Conservation (phyloP, 441 rosid species). For the Corymbia calophylla region DNA sequence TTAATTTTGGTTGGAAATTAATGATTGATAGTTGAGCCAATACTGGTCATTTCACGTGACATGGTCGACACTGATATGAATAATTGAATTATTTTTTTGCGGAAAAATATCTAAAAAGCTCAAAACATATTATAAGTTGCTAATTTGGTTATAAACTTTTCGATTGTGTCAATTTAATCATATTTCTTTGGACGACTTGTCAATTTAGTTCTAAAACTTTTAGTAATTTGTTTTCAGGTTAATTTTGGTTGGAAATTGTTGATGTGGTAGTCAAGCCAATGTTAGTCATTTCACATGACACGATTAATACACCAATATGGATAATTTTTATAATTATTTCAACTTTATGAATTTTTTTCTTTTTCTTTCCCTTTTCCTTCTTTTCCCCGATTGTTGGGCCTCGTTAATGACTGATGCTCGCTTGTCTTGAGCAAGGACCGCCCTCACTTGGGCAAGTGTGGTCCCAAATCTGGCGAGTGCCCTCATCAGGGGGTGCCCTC, state of each 20-base stretch:
- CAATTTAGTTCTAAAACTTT: too few relatives aligned
- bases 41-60: too few relatives aligned
- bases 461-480: background rate
- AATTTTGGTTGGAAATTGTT: too few relatives aligned
- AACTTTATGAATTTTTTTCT: too few relatives aligned
- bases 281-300: accelerated
- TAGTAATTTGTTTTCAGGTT: background rate
- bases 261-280: accelerated
- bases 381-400: too few relatives aligned
- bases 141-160: accelerated
- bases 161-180: background rate
- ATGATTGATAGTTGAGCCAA: too few relatives aligned
- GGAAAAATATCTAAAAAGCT: background rate
- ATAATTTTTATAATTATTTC: too few relatives aligned
- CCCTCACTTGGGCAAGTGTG: too few relatives aligned
- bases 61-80: too few relatives aligned
- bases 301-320: accelerated
- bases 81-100: too few relatives aligned
- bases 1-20: too few relatives aligned
- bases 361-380: background rate
- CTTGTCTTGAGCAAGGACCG: accelerated
- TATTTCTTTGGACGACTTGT: background rate
- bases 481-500: accelerated
- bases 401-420: too few relatives aligned
- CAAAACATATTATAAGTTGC: accelerated